Conservation (phyloP, 1,139 yeast species). For the Pichia sp. region DNA sequence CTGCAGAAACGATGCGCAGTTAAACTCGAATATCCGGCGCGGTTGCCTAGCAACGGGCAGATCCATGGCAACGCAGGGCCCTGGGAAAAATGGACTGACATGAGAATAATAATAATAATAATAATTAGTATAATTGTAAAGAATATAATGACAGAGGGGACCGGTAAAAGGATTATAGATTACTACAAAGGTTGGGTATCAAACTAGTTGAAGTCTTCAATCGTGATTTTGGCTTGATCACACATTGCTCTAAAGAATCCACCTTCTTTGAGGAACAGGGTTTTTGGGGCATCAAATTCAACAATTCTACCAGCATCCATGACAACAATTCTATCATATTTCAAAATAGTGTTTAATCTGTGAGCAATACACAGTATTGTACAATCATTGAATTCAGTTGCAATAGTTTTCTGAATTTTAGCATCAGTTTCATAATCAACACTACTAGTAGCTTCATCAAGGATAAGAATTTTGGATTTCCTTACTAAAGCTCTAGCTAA, state of each 20-base stretch:
- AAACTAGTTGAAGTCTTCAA: too few relatives aligned
- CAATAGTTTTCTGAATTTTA: slow-evolving; percentile 43
- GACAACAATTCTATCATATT: slow-evolving; percentile 46
- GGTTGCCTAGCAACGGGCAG: too few relatives aligned
- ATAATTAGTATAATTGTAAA: too few relatives aligned
- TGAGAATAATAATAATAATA: too few relatives aligned
- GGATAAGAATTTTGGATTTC: slow-evolving; percentile 41
- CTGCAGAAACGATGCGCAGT: too few relatives aligned
- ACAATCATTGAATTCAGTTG: slow-evolving; percentile 38
- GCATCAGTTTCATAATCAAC: slow-evolving; percentile 52
- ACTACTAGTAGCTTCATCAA: slow-evolving; percentile 53
- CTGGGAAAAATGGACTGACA: too few relatives aligned
- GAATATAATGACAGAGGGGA: too few relatives aligned
- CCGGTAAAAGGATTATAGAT: too few relatives aligned
- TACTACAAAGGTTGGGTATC: too few relatives aligned
- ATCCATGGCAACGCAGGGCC: too few relatives aligned
- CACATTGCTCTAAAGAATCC: slow-evolving; percentile 34
- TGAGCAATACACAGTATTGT: slow-evolving; percentile 53
- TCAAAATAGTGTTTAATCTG: slow-evolving; percentile 45
- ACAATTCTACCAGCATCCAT: slow-evolving; percentile 44
- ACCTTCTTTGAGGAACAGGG: slow-evolving; percentile 30
- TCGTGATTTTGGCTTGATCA: slow-evolving; percentile 29
- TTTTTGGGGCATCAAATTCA: slow-evolving; percentile 44
- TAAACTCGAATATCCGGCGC: too few relatives aligned
- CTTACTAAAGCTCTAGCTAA: slow-evolving; percentile 49